phyloP scores from a whole-genome alignment of 495 filamentous ascomycete genomes.

The Clohesyomyces aquaticus region DNA sequence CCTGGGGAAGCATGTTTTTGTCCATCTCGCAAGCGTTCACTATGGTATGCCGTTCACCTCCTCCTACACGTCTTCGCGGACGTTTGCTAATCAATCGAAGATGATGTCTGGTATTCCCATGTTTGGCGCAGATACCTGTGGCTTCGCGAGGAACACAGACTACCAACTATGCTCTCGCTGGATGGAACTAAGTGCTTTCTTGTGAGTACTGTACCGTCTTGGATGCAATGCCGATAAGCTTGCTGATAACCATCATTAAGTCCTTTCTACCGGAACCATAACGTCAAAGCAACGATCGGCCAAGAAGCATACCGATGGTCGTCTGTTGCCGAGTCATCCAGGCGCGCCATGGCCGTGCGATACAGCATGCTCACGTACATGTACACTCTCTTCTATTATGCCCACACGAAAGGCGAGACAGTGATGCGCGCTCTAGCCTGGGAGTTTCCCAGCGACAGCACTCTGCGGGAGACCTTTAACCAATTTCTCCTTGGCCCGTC shows the following conservation, averaged over 20 bases:
- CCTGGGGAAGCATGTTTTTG: conserved; percentile 3
- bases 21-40: conserved; percentile 8
- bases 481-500: conserved; percentile 72
- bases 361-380: conserved; percentile 75
- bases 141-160: background rate
- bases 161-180: background rate
- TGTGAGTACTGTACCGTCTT: no score
- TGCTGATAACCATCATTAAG: no score
- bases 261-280: conserved; percentile 85
- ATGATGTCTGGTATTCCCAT: no score
- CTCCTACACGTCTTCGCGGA: no score
- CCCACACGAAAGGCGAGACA: conserved; percentile 67
- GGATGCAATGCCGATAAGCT: no score
- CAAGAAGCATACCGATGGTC: conserved; percentile 79
- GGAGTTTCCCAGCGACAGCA: conserved; percentile 78
- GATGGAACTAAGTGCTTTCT: background rate
- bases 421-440: conserved; percentile 80
- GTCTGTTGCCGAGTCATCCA: conserved; percentile 65
- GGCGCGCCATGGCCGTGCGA: conserved; percentile 69
- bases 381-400: conserved; percentile 74
- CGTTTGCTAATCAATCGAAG: no score
- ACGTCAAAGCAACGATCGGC: conserved; percentile 59
- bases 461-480: conserved; percentile 63
- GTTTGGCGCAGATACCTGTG: conserved; percentile 2
- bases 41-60: conserved; percentile 4